A percentile compares a stretch with the other conserved stretches of the same genome.
phyloP scores from a whole-genome alignment of 2,329 filamentous ascomycete genomes.

The Amauroascus verrucosus region DNA sequence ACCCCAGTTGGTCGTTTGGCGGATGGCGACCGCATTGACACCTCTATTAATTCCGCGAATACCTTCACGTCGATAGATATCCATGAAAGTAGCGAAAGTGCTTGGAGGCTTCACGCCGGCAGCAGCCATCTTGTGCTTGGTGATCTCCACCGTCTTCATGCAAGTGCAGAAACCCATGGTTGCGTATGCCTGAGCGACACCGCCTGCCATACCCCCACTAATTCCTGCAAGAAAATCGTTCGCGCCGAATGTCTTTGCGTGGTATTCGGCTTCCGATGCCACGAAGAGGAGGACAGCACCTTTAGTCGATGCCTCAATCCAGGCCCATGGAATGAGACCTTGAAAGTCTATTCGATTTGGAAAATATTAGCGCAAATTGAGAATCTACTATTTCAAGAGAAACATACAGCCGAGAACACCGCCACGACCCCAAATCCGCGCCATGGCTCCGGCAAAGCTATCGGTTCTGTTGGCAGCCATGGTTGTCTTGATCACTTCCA shows the following conservation, averaged over 20 bases:
- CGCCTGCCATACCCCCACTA: constrained; percentile 79
- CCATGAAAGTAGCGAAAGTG: constrained; percentile 91
- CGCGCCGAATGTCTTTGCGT: constrained; percentile 72
- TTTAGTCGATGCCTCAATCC: constrained; percentile 99
- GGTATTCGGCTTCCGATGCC: constrained; percentile 94
- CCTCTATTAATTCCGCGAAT: constrained; percentile 95
- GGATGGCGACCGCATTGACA: constrained; percentile 95
- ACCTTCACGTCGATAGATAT: constrained; percentile 90
- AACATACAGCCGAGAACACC: constrained; percentile 85
- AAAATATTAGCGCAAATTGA: not conserved
- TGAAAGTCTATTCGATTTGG: constrained; percentile 66
- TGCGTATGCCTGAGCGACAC: constrained; percentile 94
- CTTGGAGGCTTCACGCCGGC: constrained; percentile 73
- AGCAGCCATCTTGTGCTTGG: constrained; percentile 88
- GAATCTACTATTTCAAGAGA: not conserved
- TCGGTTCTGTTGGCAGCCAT: constrained; percentile 96
- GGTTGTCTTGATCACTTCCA: constrained; percentile 99
- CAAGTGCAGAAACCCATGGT: constrained; percentile 99
- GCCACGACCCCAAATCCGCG: constrained; percentile 85
- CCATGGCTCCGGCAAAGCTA: constrained; percentile 69
- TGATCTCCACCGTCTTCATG: constrained; percentile 99
- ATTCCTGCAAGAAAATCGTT: constrained; percentile 83
- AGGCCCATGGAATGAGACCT: constrained; percentile 98
- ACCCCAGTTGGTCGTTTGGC: constrained; percentile 99
- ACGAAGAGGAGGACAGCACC: constrained; percentile 98